A percentile compares a stretch with the other conserved stretches of the same genome.
Conservation (phyloP, 257 asterid species). For the Gentiana macrophylla region DNA sequence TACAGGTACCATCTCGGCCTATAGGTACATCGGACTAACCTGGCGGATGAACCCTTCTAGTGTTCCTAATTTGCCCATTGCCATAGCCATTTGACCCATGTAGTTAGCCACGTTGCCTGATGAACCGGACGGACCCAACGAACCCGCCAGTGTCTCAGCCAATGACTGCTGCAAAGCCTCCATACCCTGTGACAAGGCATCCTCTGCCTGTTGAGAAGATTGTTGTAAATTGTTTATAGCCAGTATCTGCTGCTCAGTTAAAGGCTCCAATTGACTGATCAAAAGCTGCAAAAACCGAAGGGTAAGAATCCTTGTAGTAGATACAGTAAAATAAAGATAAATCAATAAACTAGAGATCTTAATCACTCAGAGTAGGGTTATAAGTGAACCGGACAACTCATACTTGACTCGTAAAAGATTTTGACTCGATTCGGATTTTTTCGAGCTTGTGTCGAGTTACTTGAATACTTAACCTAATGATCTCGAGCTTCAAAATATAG, state of each 20-base stretch:
- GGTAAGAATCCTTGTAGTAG: background rate
- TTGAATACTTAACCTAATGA: too few species aligned
- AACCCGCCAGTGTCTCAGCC: slow-evolving; percentile 86
- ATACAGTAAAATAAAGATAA: background rate
- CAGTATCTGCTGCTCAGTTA: slow-evolving; percentile 77
- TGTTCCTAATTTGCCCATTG: slow-evolving; percentile 89
- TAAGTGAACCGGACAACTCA: too few species aligned
- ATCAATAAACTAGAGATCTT: background rate
- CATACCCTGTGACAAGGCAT: slow-evolving; percentile 95
- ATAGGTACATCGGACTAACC: slow-evolving; percentile 25
- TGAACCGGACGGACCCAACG: slow-evolving; percentile 69
- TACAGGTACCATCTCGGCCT: too few species aligned
- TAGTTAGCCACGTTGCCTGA: slow-evolving; percentile 87
- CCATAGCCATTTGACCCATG: slow-evolving; percentile 99
- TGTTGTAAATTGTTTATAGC: slow-evolving; percentile 81
- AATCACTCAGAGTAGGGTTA: background rate
- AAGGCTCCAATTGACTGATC: slow-evolving; percentile 75
- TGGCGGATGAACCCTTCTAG: slow-evolving; percentile 93
- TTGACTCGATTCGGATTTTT: too few species aligned
- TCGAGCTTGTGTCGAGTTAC: too few species aligned
- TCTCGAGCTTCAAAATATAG: too few species aligned
- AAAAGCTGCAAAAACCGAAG: slow-evolving; percentile 55
- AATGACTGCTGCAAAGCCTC: slow-evolving; percentile 91
- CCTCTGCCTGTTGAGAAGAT: slow-evolving; percentile 90
- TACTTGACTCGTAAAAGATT: too few species aligned